A percentile compares a stretch with the other conserved stretches of the same genome.
These are phyloP conservation scores for Aspergillus fumigatiaffinis DNA, from an alignment of 2,329 filamentous ascomycete genomes.

Conservation along the genomic window DNA sequence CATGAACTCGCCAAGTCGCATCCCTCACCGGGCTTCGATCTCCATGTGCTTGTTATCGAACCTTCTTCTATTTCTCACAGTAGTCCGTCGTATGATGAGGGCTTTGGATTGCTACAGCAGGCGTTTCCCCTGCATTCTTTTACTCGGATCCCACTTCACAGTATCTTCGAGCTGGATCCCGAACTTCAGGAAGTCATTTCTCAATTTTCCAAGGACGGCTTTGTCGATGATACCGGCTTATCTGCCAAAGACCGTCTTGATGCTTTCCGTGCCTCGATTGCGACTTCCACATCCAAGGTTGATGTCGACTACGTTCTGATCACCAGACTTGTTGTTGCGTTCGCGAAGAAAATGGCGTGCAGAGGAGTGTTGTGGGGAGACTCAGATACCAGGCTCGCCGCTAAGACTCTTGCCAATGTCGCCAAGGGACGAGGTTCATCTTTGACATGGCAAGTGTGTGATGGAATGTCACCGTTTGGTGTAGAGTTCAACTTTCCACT, in stretches of 20 bases:
- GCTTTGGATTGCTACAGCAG: slow-evolving; percentile 48
- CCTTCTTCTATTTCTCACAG: slow-evolving; percentile 28
- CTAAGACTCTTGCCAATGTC: slow-evolving; percentile 78
- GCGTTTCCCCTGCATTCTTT: slow-evolving; percentile 66
- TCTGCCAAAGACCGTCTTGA: slow-evolving; percentile 48
- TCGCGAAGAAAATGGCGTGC: slow-evolving; percentile 58
- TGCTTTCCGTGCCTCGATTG: slow-evolving; percentile 56
- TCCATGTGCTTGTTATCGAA: slow-evolving; percentile 47
- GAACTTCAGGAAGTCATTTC: slow-evolving; percentile 30
- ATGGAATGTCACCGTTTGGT: slow-evolving; percentile 62
- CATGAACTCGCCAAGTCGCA: slow-evolving; percentile 60
- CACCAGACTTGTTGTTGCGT: slow-evolving; percentile 65
- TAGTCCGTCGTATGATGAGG: slow-evolving; percentile 19
- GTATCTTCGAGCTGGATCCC: slow-evolving; percentile 49
- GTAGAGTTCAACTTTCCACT: slow-evolving; percentile 71
- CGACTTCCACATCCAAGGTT: slow-evolving; percentile 69
- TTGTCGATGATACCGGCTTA: slow-evolving; percentile 24
- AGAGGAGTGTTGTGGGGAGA: slow-evolving; percentile 76
- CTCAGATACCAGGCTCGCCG: slow-evolving; percentile 82
- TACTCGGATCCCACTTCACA: slow-evolving; percentile 59
- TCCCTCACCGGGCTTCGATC: slow-evolving; percentile 62
- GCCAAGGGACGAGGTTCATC: slow-evolving; percentile 86
- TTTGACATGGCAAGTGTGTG: slow-evolving; percentile 75
- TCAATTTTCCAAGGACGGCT: slow-evolving; percentile 25
- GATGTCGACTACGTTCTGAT: slow-evolving; percentile 71